Evolutionary conservation across 2,329 filamentous ascomycete genomes (phyloP).

Genomic region (Seiridium unicorne): DNA sequence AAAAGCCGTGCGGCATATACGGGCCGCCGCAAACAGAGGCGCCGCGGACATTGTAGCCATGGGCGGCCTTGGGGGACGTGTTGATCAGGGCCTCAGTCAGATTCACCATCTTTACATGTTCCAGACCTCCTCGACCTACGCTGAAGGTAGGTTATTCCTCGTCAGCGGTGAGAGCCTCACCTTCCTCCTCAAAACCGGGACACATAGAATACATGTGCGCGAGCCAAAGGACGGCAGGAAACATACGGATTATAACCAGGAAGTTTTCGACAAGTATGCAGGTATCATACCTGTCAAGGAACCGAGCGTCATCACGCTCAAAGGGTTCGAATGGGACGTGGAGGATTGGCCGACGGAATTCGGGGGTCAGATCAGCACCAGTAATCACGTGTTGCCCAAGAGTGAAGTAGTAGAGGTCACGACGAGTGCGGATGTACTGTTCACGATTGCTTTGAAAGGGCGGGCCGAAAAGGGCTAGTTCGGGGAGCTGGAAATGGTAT

Average conservation of each 20-base stretch:
- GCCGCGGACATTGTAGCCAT: slow-evolving; percentile 68
- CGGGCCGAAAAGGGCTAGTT: slow-evolving; percentile 4
- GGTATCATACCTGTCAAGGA: slow-evolving; percentile 84
- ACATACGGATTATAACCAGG: slow-evolving; percentile 12
- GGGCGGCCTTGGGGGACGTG: slow-evolving; percentile 82
- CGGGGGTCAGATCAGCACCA: slow-evolving; percentile 73
- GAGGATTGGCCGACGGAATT: slow-evolving; percentile 75
- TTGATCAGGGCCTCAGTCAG: slow-evolving; percentile 89
- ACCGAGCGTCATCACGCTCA: slow-evolving; percentile 74
- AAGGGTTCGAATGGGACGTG: slow-evolving; percentile 90
- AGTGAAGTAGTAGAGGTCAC: slow-evolving; percentile 61
- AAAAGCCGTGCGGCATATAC: slow-evolving; percentile 62
- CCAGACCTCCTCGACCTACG: slow-evolving; percentile 45
- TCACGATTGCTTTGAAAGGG: slow-evolving; percentile 65
- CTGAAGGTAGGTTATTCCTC: slow-evolving; percentile 66
- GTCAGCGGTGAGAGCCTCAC: slow-evolving; percentile 80
- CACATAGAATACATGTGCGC: slow-evolving; percentile 66
- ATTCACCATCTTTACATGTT: slow-evolving; percentile 79
- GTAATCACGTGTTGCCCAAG: slow-evolving; percentile 67
- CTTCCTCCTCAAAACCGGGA: slow-evolving; percentile 71
- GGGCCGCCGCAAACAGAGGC: neutral
- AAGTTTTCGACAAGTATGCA: slow-evolving; percentile 71
- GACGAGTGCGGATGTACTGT: slow-evolving; percentile 65
- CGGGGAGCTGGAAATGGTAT: too few species aligned
- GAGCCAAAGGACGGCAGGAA: slow-evolving; percentile 27